Base-by-base conservation (phyloP, 2,329 filamentous ascomycete genomes). In the Capronia epimyces region DNA sequence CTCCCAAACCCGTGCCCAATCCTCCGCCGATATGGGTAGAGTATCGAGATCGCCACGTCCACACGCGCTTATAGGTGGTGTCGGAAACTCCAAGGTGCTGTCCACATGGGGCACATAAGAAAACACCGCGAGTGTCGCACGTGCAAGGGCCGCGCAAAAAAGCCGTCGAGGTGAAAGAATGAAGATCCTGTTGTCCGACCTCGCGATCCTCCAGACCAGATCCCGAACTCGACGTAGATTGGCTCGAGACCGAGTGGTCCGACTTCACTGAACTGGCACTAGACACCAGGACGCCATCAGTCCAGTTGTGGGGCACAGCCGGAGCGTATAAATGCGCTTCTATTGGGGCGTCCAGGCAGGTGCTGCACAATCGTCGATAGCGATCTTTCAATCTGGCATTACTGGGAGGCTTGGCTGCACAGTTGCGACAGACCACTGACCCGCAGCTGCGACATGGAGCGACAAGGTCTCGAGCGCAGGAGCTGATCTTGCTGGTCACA, bases 21-120 rank as follows among this genome's bases (percentile, higher is more conserved):
- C 88, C 87, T 16, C 82, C 83, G 2, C 90, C 85, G 0, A 88
- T 82, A 58, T 88, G 86, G 13, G 76, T 76, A 31, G 84, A 84
- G 66, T 95, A 96, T 20, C 88, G 82, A 34, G 81, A 87, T 44
- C 90, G 83, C 90, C 90, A 96, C 55, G 82, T 86, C 89, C 90
- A 96, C 48, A 90, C 87, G 3, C 78, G 74, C 37, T 75, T 67
- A 62, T 84, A 83, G 12, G 74, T 79, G 3, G 74, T 78, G 57
- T 84, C 81, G 10, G 71, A 70, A 27, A 72, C 73, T 39, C 66
- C 66, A 46, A 94, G 81, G 48, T 80, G 79, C 55, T 84, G 80
- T 1, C 89, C 89, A 61, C 91, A 96, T 1, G 86, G 82, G 57
- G 86, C 81, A 68, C 90, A 97, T 21, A 96, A 80, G 86, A 88